Percentiles rank a stretch among this genome's conserved stretches.
phyloP scores from a whole-genome alignment of 345 rosid species.

The Ricinus communis region DNA sequence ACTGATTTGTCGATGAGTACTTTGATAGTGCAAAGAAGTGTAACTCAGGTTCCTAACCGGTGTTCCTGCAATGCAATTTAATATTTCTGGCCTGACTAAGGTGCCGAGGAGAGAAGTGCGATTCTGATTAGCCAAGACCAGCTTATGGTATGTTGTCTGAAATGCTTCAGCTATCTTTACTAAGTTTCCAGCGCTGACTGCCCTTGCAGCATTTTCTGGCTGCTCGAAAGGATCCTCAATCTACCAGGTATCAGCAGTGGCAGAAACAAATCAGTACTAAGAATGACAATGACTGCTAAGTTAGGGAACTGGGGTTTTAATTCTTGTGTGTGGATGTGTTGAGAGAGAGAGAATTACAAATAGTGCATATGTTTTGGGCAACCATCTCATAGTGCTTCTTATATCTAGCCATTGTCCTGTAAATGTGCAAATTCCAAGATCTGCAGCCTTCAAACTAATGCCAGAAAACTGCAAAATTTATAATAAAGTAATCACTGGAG shows the following conservation, averaged over 20 bases:
- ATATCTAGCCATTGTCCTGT: conserved; percentile 70
- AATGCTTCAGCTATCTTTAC: conserved; percentile 54
- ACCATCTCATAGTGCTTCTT: conserved; percentile 65
- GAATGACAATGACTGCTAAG: neutral
- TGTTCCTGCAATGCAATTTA: conserved; percentile 25
- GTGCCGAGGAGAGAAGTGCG: conserved; percentile 31
- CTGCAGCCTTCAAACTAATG: conserved; percentile 45
- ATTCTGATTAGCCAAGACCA: conserved; percentile 33
- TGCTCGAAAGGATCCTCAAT: conserved; percentile 94
- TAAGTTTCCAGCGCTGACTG: conserved; percentile 53
- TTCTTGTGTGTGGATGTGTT: neutral
- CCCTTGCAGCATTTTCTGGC: conserved; percentile 75
- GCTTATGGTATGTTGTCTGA: conserved; percentile 37
- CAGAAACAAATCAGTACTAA: conserved; percentile 11
- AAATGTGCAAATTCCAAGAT: conserved; percentile 72
- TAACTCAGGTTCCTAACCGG: conserved; percentile 20
- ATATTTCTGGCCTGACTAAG: conserved; percentile 42
- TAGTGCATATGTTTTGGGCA: conserved; percentile 69
- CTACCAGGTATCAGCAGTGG: conserved; percentile 30
- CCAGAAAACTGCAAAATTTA: conserved; percentile 53
- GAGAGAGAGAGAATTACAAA: conserved; percentile 46
- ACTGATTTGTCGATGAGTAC: conserved; percentile 24
- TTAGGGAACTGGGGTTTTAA: neutral
- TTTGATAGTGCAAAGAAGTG: conserved; percentile 13
- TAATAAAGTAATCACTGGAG: neutral